Base-by-base conservation (phyloP, 495 filamentous ascomycete genomes). In the Daldinia decipiens region DNA sequence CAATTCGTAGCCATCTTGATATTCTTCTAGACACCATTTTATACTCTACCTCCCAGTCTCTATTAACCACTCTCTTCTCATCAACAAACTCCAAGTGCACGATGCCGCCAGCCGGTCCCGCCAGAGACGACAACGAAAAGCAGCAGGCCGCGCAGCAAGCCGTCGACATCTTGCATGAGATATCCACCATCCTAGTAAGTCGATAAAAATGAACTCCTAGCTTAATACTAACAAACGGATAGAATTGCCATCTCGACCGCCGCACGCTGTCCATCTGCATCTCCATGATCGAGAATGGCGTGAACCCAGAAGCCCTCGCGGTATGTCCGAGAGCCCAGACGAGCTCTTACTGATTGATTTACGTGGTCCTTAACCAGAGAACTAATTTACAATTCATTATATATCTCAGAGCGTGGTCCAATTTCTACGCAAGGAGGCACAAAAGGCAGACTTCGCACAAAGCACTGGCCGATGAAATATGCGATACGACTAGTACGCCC, bases 121-220 rank as follows among this genome's bases (percentile, higher is more conserved):
- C 59, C 81, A 36, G 80, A 83, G 80, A 82, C 53, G 72, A 82
- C 8, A 87, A 83, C 63, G 87, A 90, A 59, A 97, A 96, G 80
- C 92, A 93, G 72, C 89, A 90, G 76, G 94, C 94, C 15, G 95
- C 95, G n/a, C 90, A 93, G 27, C 93, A 98, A 79, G 93, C 96
- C 64, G 93, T 98, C 66, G 94, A 98, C 80, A 95, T 98, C 65
- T 86, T 99, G 53, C 89, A 95, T 67, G 95, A 99, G 79, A 97
- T 99, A 67, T 93, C 94, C 40, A 92, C 88, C 17, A 86, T 99
- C 19, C 84, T 99, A 57, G 95, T 98, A 43, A 58, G 78, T 67
- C 29, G 15, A 6, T 50, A 9, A 40, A 73, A 45, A 13, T 13
- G 3, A 36, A 36, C 19, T 47, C 21, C 17, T 29, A 24, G 39